phyloP scores from a whole-genome alignment of 192 early-diverging fungal species.

The Chytriomyces sp. region DNA sequence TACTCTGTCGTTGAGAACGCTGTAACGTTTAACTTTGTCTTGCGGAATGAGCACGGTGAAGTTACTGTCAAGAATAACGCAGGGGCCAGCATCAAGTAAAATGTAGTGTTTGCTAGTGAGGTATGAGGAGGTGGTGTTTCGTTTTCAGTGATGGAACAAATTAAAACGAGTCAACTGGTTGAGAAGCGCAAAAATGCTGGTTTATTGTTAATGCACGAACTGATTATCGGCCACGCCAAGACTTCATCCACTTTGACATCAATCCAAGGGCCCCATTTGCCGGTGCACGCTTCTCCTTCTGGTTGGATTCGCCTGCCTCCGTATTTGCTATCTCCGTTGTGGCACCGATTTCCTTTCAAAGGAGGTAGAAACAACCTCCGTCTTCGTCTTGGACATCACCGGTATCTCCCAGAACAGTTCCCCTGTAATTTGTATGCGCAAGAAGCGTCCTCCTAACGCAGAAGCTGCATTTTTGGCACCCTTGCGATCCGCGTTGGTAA shows the following conservation, averaged over 20 bases:
- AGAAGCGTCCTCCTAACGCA: not conserved
- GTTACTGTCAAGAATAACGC: slow-evolving; percentile 19
- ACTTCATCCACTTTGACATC: slow-evolving; percentile 15
- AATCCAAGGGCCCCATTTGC: slow-evolving; percentile 12
- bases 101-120: no score
- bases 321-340: not conserved
- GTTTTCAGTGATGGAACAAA: no score
- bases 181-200: no score
- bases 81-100: slow-evolving; percentile 33
- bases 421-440: slow-evolving; percentile 11
- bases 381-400: not conserved
- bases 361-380: not conserved
- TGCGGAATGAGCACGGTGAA: slow-evolving; percentile 12
- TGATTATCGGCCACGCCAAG: no score
- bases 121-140: no score
- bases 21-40: slow-evolving; percentile 13
- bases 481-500: not conserved
- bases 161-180: no score
- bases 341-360: not conserved
- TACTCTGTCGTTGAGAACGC: slow-evolving; percentile 26
- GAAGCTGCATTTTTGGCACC: not conserved
- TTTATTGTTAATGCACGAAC: no score
- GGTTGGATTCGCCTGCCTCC: not conserved
- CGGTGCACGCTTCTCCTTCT: not conserved
- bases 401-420: slow-evolving; percentile 16